phyloP scores from a whole-genome alignment of 495 filamentous ascomycete species.

The Gamarada debralockiae region DNA sequence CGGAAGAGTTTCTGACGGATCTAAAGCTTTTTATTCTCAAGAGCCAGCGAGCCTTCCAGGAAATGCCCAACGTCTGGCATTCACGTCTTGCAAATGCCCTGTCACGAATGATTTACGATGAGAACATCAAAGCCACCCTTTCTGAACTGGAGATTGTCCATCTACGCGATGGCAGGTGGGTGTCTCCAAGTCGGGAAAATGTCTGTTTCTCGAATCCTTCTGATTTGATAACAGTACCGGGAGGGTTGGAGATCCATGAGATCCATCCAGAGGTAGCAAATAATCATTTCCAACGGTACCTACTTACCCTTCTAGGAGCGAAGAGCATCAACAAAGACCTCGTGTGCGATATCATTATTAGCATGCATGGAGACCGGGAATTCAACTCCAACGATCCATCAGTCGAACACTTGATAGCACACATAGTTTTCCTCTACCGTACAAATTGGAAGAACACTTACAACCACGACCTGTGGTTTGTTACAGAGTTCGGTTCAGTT shows the following conservation, averaged over 20 bases:
- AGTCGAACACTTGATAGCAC: background rate
- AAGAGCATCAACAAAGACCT: background rate
- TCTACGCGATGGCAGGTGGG: no score
- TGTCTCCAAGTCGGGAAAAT: no score
- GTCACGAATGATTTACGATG: no score
- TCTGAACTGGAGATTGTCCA: no score
- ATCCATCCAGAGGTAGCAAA: background rate
- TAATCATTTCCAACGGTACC: background rate
- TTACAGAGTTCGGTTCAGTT: background rate
- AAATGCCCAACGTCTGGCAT: background rate
- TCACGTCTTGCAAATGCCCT: background rate
- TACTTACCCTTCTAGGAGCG: background rate
- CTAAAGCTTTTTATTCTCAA: background rate
- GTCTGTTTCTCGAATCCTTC: no score
- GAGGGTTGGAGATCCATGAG: no score
- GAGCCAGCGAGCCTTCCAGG: background rate
- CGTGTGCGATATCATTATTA: background rate
- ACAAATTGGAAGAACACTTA: background rate
- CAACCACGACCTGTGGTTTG: background rate
- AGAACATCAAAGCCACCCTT: no score
- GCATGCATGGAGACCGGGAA: background rate
- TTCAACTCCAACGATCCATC: background rate
- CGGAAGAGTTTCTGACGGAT: background rate
- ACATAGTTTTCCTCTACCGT: background rate
- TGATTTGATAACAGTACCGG: no score